Conservation (phyloP, 345 rosid species). For the Microthlaspi erraticum region DNA sequence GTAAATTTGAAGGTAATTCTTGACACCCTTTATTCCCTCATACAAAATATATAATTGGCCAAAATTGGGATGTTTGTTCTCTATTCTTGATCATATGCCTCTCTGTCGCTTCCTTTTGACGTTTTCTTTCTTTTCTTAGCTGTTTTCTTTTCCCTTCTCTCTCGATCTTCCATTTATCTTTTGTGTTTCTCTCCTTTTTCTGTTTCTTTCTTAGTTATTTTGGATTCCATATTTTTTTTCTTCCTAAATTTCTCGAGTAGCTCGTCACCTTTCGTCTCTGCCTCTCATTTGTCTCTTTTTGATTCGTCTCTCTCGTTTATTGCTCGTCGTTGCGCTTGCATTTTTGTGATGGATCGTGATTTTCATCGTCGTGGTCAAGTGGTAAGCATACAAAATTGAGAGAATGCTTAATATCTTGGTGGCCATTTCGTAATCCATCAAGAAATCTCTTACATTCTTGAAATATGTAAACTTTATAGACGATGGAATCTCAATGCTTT, state of each 20-base stretch:
- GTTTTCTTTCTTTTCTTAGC: conserved; percentile 37
- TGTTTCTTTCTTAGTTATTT: background rate
- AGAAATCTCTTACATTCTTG: background rate
- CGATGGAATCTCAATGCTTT: background rate
- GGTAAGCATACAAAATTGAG: conserved; percentile 38
- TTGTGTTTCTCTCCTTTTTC: background rate
- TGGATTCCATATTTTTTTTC: conserved; percentile 11
- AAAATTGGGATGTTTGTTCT: conserved; percentile 38
- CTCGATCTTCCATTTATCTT: conserved; percentile 1
- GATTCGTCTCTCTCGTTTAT: conserved; percentile 38
- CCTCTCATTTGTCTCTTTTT: conserved; percentile 41
- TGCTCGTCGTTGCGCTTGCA: conserved; percentile 1
- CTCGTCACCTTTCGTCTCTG: conserved; percentile 35
- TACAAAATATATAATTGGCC: background rate
- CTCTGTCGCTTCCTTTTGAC: conserved; percentile 46
- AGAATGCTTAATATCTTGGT: background rate
- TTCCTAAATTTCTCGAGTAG: conserved; percentile 20
- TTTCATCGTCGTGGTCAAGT: conserved; percentile 44
- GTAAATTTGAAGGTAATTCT: conserved; percentile 31
- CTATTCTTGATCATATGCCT: conserved; percentile 47
- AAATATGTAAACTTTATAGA: background rate
- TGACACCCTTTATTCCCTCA: background rate
- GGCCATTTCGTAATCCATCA: background rate
- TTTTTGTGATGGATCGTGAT: conserved; percentile 50
- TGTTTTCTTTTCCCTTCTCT: conserved; percentile 9